phyloP scores from a whole-genome alignment of 371 early-diverging fungal genomes.

The Mortierella sp. region DNA sequence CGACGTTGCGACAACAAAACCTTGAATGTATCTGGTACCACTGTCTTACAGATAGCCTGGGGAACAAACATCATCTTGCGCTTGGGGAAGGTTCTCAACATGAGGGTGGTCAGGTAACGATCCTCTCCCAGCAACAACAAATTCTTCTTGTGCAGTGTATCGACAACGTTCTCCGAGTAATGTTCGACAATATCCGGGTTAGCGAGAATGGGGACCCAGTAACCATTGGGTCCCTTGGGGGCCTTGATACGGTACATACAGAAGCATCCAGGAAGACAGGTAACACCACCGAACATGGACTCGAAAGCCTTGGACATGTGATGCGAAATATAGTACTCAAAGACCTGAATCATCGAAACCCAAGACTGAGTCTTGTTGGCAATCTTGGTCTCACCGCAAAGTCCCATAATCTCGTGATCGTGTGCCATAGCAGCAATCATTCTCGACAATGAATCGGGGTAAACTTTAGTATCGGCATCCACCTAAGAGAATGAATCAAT shows the following conservation, averaged over 20 bases:
- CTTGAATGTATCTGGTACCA: slow-evolving; percentile 95
- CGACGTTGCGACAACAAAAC: slow-evolving; percentile 98
- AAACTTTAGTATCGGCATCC: slow-evolving; percentile 95
- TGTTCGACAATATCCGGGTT: slow-evolving; percentile 94
- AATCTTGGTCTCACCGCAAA: slow-evolving; percentile 90
- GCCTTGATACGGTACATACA: slow-evolving; percentile 96
- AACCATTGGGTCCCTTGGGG: slow-evolving; percentile 77
- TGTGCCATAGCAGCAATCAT: slow-evolving; percentile 80
- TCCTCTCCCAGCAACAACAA: slow-evolving; percentile 98
- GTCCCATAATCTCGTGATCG: slow-evolving; percentile 81
- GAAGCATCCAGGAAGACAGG: slow-evolving; percentile 98
- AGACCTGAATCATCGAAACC: slow-evolving; percentile 96
- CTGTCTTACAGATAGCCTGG: slow-evolving; percentile 96
- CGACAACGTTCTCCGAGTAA: slow-evolving; percentile 97
- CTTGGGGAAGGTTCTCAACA: slow-evolving; percentile 97
- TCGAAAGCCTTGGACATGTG: slow-evolving; percentile 95
- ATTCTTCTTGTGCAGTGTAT: slow-evolving; percentile 99
- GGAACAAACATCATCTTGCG: slow-evolving; percentile 99
- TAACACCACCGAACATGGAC: slow-evolving; percentile 95
- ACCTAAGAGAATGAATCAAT: slow-evolving; percentile 50
- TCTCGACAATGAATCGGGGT: slow-evolving; percentile 79
- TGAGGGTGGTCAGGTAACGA: slow-evolving; percentile 98
- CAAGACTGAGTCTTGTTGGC: slow-evolving; percentile 84
- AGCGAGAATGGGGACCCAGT: slow-evolving; percentile 91
- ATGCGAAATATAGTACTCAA: slow-evolving; percentile 98